These are phyloP conservation scores for Westerdykella ornata DNA, from an alignment of 2,329 filamentous ascomycete genomes.

Conservation along the genomic window DNA sequence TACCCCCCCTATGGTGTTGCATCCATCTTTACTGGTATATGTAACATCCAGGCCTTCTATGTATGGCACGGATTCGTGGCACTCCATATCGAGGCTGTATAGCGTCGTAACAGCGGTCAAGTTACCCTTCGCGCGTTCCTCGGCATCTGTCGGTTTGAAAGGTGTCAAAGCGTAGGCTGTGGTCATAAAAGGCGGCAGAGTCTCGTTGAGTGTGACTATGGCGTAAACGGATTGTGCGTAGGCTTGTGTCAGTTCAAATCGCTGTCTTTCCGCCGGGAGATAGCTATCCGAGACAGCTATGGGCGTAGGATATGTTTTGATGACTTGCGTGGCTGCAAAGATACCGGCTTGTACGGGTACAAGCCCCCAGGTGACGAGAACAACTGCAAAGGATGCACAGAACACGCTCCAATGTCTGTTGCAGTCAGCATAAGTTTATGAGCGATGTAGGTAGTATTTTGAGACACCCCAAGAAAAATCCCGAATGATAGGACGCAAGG, in stretches of 20 bases:
- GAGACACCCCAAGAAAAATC: not conserved
- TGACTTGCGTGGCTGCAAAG: constrained; percentile 37
- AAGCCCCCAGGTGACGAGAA: constrained; percentile 50
- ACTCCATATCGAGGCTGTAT: constrained; percentile 33
- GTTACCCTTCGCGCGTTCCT: not conserved
- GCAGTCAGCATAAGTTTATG: constrained; percentile 3
- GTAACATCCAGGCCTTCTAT: not conserved
- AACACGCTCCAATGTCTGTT: constrained; percentile 51
- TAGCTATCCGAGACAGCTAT: constrained; percentile 22
- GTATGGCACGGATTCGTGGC: constrained; percentile 15
- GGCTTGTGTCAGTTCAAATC: constrained; percentile 24
- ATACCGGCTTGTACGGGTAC: constrained; percentile 53
- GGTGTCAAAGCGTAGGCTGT: constrained; percentile 41
- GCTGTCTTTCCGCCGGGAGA: constrained; percentile 27
- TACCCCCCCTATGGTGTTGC: constrained; percentile 1
- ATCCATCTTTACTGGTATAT: constrained; percentile 22
- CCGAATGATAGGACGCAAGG: not conserved
- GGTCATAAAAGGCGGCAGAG: constrained; percentile 41
- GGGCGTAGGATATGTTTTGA: not conserved
- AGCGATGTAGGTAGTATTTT: too few relatives aligned
- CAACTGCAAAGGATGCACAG: constrained; percentile 42
- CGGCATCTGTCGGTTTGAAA: constrained; percentile 30
- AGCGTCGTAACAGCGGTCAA: constrained; percentile 21
- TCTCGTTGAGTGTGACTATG: constrained; percentile 44
- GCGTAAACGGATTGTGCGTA: constrained; percentile 45